A percentile compares a stretch with the other conserved stretches of the same genome.
These are phyloP conservation scores for Ceratobasidium sp. DNA, from an alignment of 1,284 basidiomycete species.

Conservation along the genomic window DNA sequence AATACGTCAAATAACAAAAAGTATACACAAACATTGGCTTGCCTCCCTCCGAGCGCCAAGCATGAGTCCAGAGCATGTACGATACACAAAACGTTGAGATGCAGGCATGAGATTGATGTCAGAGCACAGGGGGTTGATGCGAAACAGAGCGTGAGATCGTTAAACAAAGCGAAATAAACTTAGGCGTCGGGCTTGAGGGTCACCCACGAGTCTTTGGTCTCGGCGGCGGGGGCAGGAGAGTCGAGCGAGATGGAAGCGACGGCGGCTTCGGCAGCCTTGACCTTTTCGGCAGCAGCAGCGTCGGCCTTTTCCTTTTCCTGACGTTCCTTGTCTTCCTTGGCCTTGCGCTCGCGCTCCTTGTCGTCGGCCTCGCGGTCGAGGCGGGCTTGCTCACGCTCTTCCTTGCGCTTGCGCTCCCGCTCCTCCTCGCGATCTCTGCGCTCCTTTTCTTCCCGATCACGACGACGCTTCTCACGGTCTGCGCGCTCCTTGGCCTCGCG, in stretches of 20 bases:
- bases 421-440: constrained; percentile 52
- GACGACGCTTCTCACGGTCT: constrained; percentile 34
- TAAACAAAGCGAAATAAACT: background rate
- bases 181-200: background rate
- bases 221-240: background rate
- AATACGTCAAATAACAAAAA: too few relatives aligned
- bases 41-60: background rate
- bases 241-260: constrained; percentile 45
- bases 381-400: constrained; percentile 36
- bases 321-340: constrained; percentile 33
- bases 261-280: constrained; percentile 48
- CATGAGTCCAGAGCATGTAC: background rate
- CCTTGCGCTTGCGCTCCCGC: constrained; percentile 56
- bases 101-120: background rate
- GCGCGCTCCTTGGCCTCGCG: constrained; percentile 36
- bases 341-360: constrained; percentile 30
- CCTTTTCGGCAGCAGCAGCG: constrained; percentile 41
- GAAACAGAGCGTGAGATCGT: too few relatives aligned
- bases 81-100: background rate
- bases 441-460: constrained; percentile 28
- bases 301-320: constrained; percentile 49
- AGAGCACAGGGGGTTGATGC: too few relatives aligned
- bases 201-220: constrained; percentile 13
- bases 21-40: background rate
- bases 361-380: constrained; percentile 32